Evolutionary conservation across 2,329 filamentous ascomycete genomes (phyloP).

Genomic region (Emmonsiellopsis sp.): DNA sequence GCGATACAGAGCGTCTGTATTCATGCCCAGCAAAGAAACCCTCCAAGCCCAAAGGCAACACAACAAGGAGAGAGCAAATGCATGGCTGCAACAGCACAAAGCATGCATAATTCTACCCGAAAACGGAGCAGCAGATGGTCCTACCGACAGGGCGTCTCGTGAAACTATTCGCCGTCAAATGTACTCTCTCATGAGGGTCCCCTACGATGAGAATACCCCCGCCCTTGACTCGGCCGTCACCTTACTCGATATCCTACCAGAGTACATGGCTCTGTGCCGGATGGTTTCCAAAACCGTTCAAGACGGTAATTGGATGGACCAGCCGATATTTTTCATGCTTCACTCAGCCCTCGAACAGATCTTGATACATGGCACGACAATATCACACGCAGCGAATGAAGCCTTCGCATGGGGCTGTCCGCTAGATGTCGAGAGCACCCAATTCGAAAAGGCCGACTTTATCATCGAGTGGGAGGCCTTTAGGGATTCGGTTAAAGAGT

Average conservation of each 20-base stretch:
- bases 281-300: constrained; percentile 21
- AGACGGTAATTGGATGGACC: constrained; percentile 34
- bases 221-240: constrained; percentile 15
- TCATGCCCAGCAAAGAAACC: constrained; percentile 22
- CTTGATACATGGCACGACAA: constrained; percentile 27
- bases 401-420: constrained; percentile 39
- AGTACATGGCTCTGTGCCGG: constrained; percentile 41
- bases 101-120: neutral
- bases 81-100: constrained; percentile 4
- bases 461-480: neutral
- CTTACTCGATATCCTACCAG: constrained; percentile 34
- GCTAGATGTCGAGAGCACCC: neutral
- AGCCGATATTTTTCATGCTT: constrained; percentile 40
- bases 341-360: constrained; percentile 43
- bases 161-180: constrained; percentile 17
- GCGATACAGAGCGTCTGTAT: constrained; percentile 31
- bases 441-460: neutral
- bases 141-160: constrained; percentile 7
- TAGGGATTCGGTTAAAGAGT: constrained; percentile 8
- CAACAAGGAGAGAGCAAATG: constrained; percentile 11
- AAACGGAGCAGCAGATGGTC: neutral
- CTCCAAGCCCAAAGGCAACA: constrained; percentile 18
- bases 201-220: constrained; percentile 13
- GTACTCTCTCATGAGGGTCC: constrained; percentile 20
- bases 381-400: constrained; percentile 28